Evolutionary conservation across 257 asterid species (phyloP).

Genomic region (Agastache rugosa): DNA sequence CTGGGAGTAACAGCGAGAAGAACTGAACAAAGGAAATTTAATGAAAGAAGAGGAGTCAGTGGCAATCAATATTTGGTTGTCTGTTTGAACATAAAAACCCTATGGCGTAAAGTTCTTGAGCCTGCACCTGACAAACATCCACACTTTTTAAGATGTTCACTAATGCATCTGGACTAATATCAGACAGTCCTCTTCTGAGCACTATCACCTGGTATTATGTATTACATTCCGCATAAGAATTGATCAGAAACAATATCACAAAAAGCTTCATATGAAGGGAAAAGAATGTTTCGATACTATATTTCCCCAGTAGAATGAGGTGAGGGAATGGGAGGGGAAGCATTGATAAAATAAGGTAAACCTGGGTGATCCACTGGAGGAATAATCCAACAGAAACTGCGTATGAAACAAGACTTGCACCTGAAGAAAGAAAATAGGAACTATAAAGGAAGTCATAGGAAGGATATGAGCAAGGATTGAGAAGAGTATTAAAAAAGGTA

Average conservation of each 20-base stretch:
- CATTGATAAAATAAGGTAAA: neutral
- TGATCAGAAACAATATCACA: slow-evolving; percentile 22
- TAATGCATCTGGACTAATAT: slow-evolving; percentile 41
- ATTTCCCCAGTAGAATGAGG: neutral
- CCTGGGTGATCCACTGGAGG: slow-evolving; percentile 54
- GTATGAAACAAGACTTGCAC: slow-evolving; percentile 42
- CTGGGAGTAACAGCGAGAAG: slow-evolving; percentile 54
- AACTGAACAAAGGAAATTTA: slow-evolving; percentile 38
- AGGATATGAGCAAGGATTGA: slow-evolving; percentile 8
- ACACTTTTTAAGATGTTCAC: slow-evolving; percentile 30
- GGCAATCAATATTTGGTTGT: slow-evolving; percentile 24
- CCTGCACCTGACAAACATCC: slow-evolving; percentile 49
- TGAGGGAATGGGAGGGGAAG: neutral
- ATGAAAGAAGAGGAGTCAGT: slow-evolving; percentile 25
- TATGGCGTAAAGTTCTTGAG: slow-evolving; percentile 14
- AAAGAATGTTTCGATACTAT: neutral
- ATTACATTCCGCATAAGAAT: slow-evolving; percentile 16
- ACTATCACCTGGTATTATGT: slow-evolving; percentile 39
- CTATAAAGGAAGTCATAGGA: slow-evolving; percentile 8
- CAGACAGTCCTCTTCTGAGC: slow-evolving; percentile 39
- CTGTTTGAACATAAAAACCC: slow-evolving; percentile 8
- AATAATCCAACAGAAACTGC: slow-evolving; percentile 50
- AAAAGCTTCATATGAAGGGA: neutral
- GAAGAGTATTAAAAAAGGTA: neutral
- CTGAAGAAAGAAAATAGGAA: slow-evolving; percentile 34